Conservation (phyloP, 352 stramenopile species). For the Phytophthora podocarpi region DNA sequence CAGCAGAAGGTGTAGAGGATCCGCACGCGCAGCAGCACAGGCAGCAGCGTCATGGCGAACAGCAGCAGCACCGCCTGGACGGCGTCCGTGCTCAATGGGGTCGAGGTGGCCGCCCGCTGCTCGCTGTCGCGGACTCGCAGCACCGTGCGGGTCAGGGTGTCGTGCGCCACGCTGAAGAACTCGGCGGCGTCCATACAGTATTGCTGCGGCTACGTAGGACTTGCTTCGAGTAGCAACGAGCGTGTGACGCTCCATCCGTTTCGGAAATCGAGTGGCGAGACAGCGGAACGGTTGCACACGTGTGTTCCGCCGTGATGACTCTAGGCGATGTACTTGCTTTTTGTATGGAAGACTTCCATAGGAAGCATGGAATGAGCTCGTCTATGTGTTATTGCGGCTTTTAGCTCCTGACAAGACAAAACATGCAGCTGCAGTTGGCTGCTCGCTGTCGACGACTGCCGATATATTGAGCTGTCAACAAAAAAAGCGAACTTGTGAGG, state of each 20-base stretch:
- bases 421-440: no score
- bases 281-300: not conserved
- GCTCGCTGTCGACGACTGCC: no score
- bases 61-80: slow-evolving; percentile 41
- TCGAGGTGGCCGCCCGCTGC: slow-evolving; percentile 1
- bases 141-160: slow-evolving; percentile 39
- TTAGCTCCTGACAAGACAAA: no score
- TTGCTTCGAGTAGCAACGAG: not conserved
- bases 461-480: no score
- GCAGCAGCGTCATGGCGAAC: slow-evolving; percentile 43
- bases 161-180: slow-evolving; percentile 32
- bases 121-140: slow-evolving; percentile 34
- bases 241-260: slow-evolving; percentile 10
- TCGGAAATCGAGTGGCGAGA: slow-evolving; percentile 7
- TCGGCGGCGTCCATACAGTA: slow-evolving; percentile 37
- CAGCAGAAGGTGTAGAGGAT: slow-evolving; percentile 59
- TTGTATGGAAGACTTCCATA: no score
- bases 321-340: slow-evolving; percentile 2
- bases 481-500: no score
- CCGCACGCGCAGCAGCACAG: slow-evolving; percentile 39
- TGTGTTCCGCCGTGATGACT: slow-evolving; percentile 19
- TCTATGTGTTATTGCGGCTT: slow-evolving; percentile 15
- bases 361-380: no score
- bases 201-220: not conserved
- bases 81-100: slow-evolving; percentile 19